Evolutionary conservation across 2,329 filamentous ascomycete genomes (phyloP).

Genomic region (Neonectria punicea): DNA sequence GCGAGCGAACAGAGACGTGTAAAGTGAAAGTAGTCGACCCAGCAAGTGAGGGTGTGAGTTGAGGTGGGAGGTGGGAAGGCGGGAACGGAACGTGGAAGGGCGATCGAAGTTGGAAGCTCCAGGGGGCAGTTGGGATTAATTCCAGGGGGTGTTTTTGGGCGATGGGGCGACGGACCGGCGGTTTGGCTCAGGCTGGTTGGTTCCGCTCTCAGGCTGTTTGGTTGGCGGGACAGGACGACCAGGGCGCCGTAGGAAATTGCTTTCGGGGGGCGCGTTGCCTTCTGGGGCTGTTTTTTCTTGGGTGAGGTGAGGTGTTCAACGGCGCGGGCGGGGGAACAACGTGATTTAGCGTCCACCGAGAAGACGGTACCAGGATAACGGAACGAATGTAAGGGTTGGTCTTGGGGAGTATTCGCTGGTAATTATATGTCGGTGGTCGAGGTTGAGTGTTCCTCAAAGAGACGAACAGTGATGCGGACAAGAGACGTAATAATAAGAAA

Average conservation of each 20-base stretch:
- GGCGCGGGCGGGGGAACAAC: not conserved
- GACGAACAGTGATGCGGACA: not conserved
- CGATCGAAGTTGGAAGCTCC: conserved; percentile 27
- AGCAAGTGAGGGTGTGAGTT: not conserved
- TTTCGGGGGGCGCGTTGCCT: not conserved
- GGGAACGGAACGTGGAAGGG: conserved; percentile 4
- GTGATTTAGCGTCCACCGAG: too few relatives aligned
- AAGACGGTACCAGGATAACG: too few relatives aligned
- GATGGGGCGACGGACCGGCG: conserved; percentile 42
- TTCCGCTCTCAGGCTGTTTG: conserved; percentile 1
- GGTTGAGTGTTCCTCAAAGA: too few relatives aligned
- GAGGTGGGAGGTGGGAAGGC: conserved; percentile 4
- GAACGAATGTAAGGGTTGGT: not conserved
- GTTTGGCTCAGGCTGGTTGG: conserved; percentile 14
- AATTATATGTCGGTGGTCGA: not conserved
- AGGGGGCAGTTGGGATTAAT: conserved; percentile 41
- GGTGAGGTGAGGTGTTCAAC: not conserved
- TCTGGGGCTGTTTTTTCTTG: conserved; percentile 1
- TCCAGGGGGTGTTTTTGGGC: conserved; percentile 35
- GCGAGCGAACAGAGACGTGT: conserved; percentile 23
- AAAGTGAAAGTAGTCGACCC: conserved; percentile 7
- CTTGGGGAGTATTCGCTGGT: too few relatives aligned
- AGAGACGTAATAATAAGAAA: not conserved
- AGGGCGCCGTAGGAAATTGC: conserved; percentile 25
- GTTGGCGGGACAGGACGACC: conserved; percentile 25